Percentiles rank a stretch among this genome's conserved stretches.
These are phyloP conservation scores for Protoeuglena noctilucae DNA, from an alignment of 139 green algal species.

Conservation along the genomic window DNA sequence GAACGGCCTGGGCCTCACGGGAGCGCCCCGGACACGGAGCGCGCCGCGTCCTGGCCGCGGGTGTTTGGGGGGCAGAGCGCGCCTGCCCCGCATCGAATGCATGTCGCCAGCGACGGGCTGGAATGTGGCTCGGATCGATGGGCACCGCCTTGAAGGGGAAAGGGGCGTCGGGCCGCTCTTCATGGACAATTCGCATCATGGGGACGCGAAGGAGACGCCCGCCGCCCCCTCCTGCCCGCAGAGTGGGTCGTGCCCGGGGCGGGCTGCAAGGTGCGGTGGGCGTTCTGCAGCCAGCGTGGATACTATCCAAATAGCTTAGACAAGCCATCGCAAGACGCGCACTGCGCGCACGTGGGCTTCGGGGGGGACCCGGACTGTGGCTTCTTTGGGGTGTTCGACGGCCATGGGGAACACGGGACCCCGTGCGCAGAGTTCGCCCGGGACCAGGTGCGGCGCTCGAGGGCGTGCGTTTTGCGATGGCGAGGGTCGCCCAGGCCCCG, in stretches of 20 bases:
- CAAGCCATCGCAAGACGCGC: constrained; percentile 82
- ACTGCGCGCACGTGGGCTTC: constrained; percentile 43
- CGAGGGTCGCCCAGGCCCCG: constrained; percentile 33
- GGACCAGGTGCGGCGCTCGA: constrained; percentile 12
- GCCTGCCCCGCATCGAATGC: too few relatives aligned
- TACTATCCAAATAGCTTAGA: constrained; percentile 73
- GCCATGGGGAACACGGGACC: constrained; percentile 55
- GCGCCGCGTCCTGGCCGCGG: too few relatives aligned
- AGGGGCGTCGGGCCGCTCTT: too few relatives aligned
- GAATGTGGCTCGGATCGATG: too few relatives aligned
- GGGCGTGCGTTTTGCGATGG: constrained; percentile 43
- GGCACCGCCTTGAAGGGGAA: too few relatives aligned
- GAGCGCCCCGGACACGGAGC: too few relatives aligned
- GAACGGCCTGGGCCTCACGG: too few relatives aligned
- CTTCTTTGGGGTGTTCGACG: constrained; percentile 75
- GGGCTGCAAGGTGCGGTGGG: constrained; percentile 44
- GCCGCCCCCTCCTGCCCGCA: too few relatives aligned
- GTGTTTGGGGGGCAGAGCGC: too few relatives aligned
- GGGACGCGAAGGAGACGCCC: too few relatives aligned
- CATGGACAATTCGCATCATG: too few relatives aligned
- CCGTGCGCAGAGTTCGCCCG: constrained; percentile 36
- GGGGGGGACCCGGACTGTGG: constrained; percentile 38
- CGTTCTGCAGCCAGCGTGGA: constrained; percentile 62
- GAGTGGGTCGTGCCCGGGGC: constrained; percentile 22
- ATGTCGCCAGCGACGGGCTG: too few relatives aligned